Base-by-base conservation (phyloP, 2,329 filamentous ascomycete species). In the Venturia effusa region DNA sequence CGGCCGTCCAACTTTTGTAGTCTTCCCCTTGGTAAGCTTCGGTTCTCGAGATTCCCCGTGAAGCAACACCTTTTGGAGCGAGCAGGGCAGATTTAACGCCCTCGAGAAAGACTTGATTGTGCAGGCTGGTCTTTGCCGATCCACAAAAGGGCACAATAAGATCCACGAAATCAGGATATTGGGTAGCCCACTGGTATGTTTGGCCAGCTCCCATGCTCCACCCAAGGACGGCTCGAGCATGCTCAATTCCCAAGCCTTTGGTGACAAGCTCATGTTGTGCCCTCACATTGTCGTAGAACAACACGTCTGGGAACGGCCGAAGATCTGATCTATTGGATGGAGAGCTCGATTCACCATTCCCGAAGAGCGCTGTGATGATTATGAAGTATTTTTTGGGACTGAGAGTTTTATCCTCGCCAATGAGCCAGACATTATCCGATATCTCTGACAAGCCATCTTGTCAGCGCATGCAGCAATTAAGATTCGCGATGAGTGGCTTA, bases 181-280 rank as follows among this genome's bases (percentile, higher is more conserved):
- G 83, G 0, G 81, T 81, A 62, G 77, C 83, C 85, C 85, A 88
- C 70, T 87, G 84, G 66, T 80, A 87, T 0, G 84, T 82, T 71
- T 89, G 87, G 0, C 78, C 86, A 0, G 83, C 87, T 1, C 86
- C 87, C 87, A 90, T 89, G 8, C 81, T 85, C 86, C 87, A 89
- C 0, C 87, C 87, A 0, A 88, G 69, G 0, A 89, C 86, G 10
- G 84, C 83, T 27, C 79, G 77, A 1, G 85, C 78, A 72, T 87
- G 85, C 13, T 75, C 80, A 67, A 89, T 77, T 0, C 80, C 79
- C 1, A 90, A 74, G 59, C 84, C 80, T 69, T 87, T 77, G 2
- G 86, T 88, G n/a, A 89, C 77, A 0, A 89, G 80, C 59, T 81
- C 76, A 69, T 89, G 74, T 70, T 90, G 87, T 5, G 87, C 87